phyloP scores from a whole-genome alignment of 176 grass and related monocot genomes.

The Pontederia paniculata region DNA sequence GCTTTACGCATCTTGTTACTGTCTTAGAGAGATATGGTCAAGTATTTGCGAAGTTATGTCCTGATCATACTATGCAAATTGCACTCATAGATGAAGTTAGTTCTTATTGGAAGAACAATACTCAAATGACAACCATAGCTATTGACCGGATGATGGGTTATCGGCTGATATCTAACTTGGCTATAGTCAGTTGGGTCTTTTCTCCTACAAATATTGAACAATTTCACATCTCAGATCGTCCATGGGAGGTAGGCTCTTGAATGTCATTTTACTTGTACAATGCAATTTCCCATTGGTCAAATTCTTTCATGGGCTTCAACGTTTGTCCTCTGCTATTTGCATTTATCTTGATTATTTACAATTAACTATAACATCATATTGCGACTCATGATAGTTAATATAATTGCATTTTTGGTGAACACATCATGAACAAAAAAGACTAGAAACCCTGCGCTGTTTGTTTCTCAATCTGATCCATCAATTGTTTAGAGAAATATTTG shows the following conservation, averaged over 20 bases:
- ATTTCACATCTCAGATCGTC: slow-evolving; percentile 92
- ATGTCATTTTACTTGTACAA: slow-evolving; percentile 8
- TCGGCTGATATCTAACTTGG: slow-evolving; percentile 70
- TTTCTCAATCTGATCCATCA: too few species aligned
- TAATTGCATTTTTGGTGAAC: too few species aligned
- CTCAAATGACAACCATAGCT: slow-evolving; percentile 85
- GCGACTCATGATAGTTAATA: too few species aligned
- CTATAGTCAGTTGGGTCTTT: slow-evolving; percentile 96
- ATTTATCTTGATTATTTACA: too few species aligned
- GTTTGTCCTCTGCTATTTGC: too few species aligned
- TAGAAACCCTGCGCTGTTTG: too few species aligned
- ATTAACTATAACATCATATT: too few species aligned
- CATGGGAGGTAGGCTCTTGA: slow-evolving; percentile 69
- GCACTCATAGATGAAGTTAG: slow-evolving; percentile 74
- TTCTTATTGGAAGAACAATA: slow-evolving; percentile 91
- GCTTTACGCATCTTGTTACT: slow-evolving; percentile 97
- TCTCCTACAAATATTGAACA: slow-evolving; percentile 57
- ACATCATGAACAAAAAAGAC: too few species aligned
- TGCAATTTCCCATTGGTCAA: background rate
- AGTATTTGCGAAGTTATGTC: slow-evolving; percentile 67
- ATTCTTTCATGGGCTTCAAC: too few species aligned
- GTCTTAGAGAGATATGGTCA: slow-evolving; percentile 88
- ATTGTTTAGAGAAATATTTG: too few species aligned
- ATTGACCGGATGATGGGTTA: slow-evolving; percentile 99
- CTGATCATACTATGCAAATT: slow-evolving; percentile 70